Conservation (phyloP, 306 rosid genomes). For the Vigna trinervia region DNA sequence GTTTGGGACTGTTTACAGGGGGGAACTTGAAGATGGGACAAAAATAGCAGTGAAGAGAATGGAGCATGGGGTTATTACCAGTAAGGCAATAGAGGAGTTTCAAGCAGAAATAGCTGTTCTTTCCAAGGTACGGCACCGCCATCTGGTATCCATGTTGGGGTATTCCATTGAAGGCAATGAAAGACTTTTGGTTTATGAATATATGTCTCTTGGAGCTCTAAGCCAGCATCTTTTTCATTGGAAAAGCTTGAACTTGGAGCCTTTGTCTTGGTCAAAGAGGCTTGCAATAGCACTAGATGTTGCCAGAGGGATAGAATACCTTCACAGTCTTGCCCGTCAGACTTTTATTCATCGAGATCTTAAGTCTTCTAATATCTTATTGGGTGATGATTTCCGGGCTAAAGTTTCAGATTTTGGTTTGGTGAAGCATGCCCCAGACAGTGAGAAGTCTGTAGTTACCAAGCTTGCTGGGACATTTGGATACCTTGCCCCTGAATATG, state of each 20-base stretch:
- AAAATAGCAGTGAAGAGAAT: constrained; percentile 84
- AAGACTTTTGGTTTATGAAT: constrained; percentile 81
- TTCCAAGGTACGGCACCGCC: constrained; percentile 82
- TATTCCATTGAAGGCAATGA: constrained; percentile 72
- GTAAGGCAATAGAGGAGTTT: constrained; percentile 80
- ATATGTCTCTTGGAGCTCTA: constrained; percentile 84
- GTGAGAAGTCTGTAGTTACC: constrained; percentile 70
- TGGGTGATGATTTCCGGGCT: constrained; percentile 72
- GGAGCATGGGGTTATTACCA: constrained; percentile 66
- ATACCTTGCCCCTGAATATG: constrained; percentile 92
- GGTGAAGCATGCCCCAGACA: constrained; percentile 83
- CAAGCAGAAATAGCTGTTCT: constrained; percentile 80
- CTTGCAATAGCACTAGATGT: constrained; percentile 84
- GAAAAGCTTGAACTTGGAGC: constrained; percentile 67
- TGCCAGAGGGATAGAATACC: constrained; percentile 82
- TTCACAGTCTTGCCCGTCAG: constrained; percentile 72
- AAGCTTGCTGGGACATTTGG: constrained; percentile 91
- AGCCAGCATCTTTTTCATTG: constrained; percentile 89
- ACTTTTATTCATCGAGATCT: constrained; percentile 86
- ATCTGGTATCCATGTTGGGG: constrained; percentile 80
- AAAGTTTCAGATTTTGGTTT: constrained; percentile 87
- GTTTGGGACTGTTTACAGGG: constrained; percentile 87
- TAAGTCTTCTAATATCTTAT: constrained; percentile 83
- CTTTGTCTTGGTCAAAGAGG: constrained; percentile 75
- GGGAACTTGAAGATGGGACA: constrained; percentile 81